Evolutionary conservation across 2,329 filamentous ascomycete species (phyloP).

Genomic region (Hawksworthiomyces lignivorus): DNA sequence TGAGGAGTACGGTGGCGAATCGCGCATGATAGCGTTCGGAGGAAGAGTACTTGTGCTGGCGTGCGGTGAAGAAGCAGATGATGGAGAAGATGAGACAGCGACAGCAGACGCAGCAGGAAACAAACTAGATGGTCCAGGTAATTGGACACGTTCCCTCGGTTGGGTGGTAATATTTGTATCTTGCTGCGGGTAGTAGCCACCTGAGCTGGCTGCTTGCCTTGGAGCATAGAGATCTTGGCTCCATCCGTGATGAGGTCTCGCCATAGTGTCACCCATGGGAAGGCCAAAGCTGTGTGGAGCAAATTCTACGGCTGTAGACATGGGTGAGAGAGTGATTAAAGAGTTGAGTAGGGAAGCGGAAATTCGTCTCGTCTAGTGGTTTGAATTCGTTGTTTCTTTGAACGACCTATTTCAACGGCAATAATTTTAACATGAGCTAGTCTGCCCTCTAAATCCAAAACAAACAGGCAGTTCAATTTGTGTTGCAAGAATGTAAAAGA

Average conservation of each 20-base stretch:
- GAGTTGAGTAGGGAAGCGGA: too few relatives aligned
- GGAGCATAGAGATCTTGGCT: constrained; percentile 23
- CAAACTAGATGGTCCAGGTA: constrained; percentile 13
- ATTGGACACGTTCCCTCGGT: constrained; percentile 10
- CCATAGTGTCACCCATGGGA: constrained; percentile 28
- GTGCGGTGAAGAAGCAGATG: constrained; percentile 2
- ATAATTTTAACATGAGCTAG: too few relatives aligned
- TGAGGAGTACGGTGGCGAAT: not conserved
- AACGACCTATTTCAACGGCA: too few relatives aligned
- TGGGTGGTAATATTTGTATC: constrained; percentile 4
- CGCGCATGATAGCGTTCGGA: not conserved
- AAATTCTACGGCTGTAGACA: constrained; percentile 26
- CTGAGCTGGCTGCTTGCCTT: constrained; percentile 14
- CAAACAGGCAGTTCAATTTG: too few relatives aligned
- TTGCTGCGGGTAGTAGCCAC: constrained; percentile 20
- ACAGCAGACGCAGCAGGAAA: constrained; percentile 14
- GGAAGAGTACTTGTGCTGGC: not conserved
- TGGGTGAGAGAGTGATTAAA: too few relatives aligned
- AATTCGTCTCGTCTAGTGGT: too few relatives aligned
- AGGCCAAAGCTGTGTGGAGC: constrained; percentile 23
- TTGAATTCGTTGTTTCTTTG: too few relatives aligned
- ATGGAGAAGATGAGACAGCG: constrained; percentile 2
- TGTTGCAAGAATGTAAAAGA: too few relatives aligned
- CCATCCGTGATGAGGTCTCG: constrained; percentile 26
- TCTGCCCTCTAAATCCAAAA: too few relatives aligned